phyloP scores from a whole-genome alignment of 768 basidiomycete genomes.

The Trametes cubensis region DNA sequence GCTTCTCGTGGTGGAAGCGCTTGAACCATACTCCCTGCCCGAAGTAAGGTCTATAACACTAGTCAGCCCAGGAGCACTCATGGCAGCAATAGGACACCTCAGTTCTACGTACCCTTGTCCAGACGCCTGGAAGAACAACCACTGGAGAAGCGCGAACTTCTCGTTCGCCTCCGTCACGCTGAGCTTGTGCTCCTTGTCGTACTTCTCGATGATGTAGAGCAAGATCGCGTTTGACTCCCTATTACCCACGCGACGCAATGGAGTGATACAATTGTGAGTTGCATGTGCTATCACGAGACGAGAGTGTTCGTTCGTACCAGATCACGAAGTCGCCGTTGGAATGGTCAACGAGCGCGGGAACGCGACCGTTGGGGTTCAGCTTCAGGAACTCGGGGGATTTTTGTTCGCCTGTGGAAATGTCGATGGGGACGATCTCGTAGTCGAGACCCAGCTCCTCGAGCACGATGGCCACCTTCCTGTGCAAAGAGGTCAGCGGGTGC shows the following conservation, averaged over 20 bases:
- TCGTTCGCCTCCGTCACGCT: background rate
- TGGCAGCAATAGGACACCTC: too few relatives aligned
- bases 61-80: background rate
- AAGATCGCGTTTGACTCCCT: slow-evolving; percentile 40
- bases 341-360: slow-evolving; percentile 36
- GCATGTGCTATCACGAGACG: too few relatives aligned
- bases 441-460: slow-evolving; percentile 33
- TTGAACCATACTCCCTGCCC: slow-evolving; percentile 25
- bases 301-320: slow-evolving; percentile 17
- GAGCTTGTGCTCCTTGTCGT: slow-evolving; percentile 43
- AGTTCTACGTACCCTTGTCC: slow-evolving; percentile 22
- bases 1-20: slow-evolving; percentile 17
- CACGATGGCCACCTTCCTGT: slow-evolving; percentile 32
- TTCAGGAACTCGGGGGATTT: slow-evolving; percentile 38
- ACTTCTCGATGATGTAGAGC: slow-evolving; percentile 42
- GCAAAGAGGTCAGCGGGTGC: background rate
- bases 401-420: slow-evolving; percentile 43
- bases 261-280: background rate
- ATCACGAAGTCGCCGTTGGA: slow-evolving; percentile 32
- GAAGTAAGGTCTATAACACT: slow-evolving; percentile 21
- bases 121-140: slow-evolving; percentile 18
- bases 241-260: background rate
- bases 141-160: background rate
- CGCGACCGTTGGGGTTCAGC: slow-evolving; percentile 36
- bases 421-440: slow-evolving; percentile 31